Percentiles rank a stretch among this genome's conserved stretches.
Evolutionary conservation across 805 yeast genomes (phyloP).

Genomic region (Candida maesae): DNA sequence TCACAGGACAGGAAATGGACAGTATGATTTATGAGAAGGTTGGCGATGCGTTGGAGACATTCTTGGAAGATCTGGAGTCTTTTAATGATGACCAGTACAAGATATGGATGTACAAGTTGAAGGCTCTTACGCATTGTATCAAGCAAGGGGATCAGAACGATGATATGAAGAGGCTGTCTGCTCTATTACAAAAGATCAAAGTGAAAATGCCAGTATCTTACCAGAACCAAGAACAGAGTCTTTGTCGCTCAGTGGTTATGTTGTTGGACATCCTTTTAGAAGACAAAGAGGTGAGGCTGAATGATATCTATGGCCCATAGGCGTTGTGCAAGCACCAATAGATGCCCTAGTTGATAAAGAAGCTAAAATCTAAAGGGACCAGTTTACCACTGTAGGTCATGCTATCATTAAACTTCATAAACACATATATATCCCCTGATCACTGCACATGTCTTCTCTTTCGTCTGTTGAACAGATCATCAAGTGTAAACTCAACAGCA

Average conservation of each 20-base stretch:
- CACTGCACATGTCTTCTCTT: slow-evolving; percentile 3
- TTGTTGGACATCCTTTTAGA: slow-evolving; percentile 1
- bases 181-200: slow-evolving; percentile 2
- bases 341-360: too few species aligned
- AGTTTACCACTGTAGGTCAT: too few species aligned
- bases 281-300: slow-evolving; percentile 2
- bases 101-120: slow-evolving; percentile 9
- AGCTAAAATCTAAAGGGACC: too few species aligned
- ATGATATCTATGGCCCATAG: background rate
- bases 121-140: slow-evolving; percentile 3
- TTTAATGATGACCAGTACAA: slow-evolving; percentile 4
- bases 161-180: background rate
- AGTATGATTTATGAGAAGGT: slow-evolving; percentile 4
- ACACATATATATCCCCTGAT: background rate
- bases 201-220: slow-evolving; percentile 7
- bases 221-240: slow-evolving; percentile 6
- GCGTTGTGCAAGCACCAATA: too few species aligned
- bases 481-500: slow-evolving; percentile 83
- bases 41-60: background rate
- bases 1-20: slow-evolving; percentile 1
- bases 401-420: too few species aligned
- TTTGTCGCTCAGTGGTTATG: slow-evolving; percentile 10
- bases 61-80: background rate
- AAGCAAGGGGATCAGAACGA: slow-evolving; percentile 5
- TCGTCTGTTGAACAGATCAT: slow-evolving; percentile 50